Base-by-base conservation (phyloP, 352 stramenopile species). In the Pythium guiyangense region DNA sequence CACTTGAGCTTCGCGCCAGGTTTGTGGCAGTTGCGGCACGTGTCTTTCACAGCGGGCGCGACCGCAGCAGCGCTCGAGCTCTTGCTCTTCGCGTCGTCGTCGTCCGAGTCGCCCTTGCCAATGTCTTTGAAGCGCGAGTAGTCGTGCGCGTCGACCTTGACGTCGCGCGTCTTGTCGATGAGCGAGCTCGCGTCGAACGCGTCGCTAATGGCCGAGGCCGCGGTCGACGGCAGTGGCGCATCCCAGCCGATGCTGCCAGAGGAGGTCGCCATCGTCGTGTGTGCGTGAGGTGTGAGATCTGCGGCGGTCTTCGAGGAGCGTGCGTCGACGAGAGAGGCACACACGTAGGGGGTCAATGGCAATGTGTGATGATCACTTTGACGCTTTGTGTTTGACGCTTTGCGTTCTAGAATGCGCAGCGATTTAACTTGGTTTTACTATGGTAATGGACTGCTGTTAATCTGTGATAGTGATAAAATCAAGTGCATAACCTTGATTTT, bases 81-180 rank as follows among this genome's bases (percentile, higher is more conserved):
- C 22, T 64, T 69, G 40, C 60, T 60, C 17, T 53, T 43, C 5
- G 37, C 53, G 26, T 55, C 47, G 50, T 80, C 70, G 20, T 78
- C 66, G 27, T 87, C 74, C 52, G 70, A 64, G 14, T 66, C 64
- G 17, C 60, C 61, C 4, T 9, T 34, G 50, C 78, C 78, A 53
- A 93, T 89, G 71, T 79, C 60, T 26, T 94, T 86, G 60, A 94
- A 94, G 43, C 85, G 80, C 49, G 85, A 93, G 69, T 94, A 94
- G 62, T 94, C 83, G 66, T 93, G 92, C 52, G 70, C 84, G 63
- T 94, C 84, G 42, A 86, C 69, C 45, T 78, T 87, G 2, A 87
- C 68, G 47, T 83, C 71, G 60, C 73, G 66, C 44, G 79, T 80
- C 44, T 73, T 79, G 29, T 90, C 73, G 37, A 88, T 88, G n/a